phyloP scores from a whole-genome alignment of 495 filamentous ascomycete genomes.

The Polyplosphaeria fusca region DNA sequence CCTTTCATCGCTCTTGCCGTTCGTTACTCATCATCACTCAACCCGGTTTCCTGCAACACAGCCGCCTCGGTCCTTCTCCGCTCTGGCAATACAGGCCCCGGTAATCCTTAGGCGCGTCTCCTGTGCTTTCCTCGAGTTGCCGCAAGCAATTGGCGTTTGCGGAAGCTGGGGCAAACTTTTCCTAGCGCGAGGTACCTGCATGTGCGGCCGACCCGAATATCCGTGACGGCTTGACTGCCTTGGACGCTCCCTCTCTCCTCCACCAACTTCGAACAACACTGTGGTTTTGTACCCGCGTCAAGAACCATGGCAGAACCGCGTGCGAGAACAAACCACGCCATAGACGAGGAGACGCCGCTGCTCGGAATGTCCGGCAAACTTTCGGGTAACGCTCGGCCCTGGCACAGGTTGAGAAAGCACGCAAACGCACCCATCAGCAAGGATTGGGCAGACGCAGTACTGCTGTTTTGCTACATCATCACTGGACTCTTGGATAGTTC shows the following conservation, averaged over 20 bases:
- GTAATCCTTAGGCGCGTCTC: neutral
- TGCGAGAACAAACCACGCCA: neutral
- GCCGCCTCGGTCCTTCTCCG: neutral
- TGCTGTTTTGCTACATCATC: slow-evolving; percentile 67
- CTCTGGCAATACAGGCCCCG: neutral
- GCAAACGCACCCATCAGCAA: slow-evolving; percentile 51
- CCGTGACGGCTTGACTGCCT: no score
- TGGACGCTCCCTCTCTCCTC: no score
- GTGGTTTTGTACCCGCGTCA: neutral
- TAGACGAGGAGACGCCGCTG: slow-evolving; percentile 29
- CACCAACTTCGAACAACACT: no score
- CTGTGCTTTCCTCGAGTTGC: neutral
- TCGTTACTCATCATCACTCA: neutral
- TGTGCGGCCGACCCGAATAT: neutral
- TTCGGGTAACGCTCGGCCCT: slow-evolving; percentile 4
- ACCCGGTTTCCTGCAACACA: neutral
- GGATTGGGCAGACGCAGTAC: slow-evolving; percentile 56
- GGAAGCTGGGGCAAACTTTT: neutral
- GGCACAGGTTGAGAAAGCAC: slow-evolving; percentile 33
- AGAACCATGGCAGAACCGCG: neutral
- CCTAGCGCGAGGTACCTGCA: neutral
- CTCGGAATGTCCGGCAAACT: slow-evolving; percentile 15
- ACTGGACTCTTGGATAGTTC: slow-evolving; percentile 72
- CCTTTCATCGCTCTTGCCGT: slow-evolving; percentile 10
- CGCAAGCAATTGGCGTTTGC: neutral